A percentile compares a stretch with the other conserved stretches of the same genome.
Evolutionary conservation across 148 eudicot genomes (phyloP).

Genomic region (Vaccinium darrowii): DNA sequence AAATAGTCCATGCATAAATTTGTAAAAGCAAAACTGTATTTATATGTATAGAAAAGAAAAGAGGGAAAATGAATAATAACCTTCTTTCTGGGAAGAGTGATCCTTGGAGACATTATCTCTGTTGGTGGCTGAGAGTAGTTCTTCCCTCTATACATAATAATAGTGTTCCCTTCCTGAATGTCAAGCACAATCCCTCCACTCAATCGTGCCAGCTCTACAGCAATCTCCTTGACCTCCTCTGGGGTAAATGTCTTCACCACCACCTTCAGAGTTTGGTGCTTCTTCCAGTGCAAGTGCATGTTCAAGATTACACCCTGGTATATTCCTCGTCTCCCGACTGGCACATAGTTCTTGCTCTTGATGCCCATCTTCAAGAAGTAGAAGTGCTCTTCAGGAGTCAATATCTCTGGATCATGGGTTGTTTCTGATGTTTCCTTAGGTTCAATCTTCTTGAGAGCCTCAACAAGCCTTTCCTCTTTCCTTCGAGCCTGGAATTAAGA

Average conservation of each 20-base stretch:
- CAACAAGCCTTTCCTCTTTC: slow-evolving; percentile 74
- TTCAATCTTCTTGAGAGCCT: slow-evolving; percentile 72
- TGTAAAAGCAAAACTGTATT: not conserved
- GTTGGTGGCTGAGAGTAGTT: slow-evolving; percentile 96
- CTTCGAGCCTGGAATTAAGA: slow-evolving; percentile 59
- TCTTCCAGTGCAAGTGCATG: slow-evolving; percentile 99
- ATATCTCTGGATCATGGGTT: slow-evolving; percentile 87
- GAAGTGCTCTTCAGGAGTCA: slow-evolving; percentile 98
- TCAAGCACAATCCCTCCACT: slow-evolving; percentile 95
- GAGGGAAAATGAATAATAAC: slow-evolving; percentile 29
- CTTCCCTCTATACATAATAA: slow-evolving; percentile 96
- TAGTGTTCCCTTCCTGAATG: slow-evolving; percentile 75
- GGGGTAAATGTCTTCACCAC: slow-evolving; percentile 84
- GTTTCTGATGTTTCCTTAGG: slow-evolving; percentile 85
- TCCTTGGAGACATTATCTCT: slow-evolving; percentile 93
- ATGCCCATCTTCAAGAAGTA: slow-evolving; percentile 91
- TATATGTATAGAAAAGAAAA: not conserved
- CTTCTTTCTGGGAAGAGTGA: slow-evolving; percentile 89
- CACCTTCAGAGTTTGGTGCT: slow-evolving; percentile 88
- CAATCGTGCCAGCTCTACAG: slow-evolving; percentile 79
- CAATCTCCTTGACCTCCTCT: slow-evolving; percentile 87
- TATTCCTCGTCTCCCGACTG: slow-evolving; percentile 88
- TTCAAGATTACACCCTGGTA: slow-evolving; percentile 92
- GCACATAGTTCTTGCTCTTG: slow-evolving; percentile 87
- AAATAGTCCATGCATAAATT: not conserved